These are phyloP conservation scores for Croton setiger DNA, from an alignment of 441 rosid genomes.

Conservation along the genomic window DNA sequence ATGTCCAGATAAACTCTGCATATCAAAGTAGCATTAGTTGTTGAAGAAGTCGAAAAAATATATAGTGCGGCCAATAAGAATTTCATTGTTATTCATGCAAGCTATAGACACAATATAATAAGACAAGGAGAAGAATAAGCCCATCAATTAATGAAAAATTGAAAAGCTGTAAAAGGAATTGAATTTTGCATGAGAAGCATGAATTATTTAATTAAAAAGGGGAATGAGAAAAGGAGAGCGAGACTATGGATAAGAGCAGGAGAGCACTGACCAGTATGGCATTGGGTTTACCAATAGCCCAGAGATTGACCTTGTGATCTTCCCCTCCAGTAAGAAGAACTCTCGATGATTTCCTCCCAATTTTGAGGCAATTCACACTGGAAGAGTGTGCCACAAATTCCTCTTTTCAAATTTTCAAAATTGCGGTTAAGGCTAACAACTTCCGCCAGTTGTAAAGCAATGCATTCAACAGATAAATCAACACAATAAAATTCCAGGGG, in stretches of 20 bases:
- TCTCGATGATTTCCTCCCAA: slow-evolving; percentile 95
- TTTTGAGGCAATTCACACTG: slow-evolving; percentile 91
- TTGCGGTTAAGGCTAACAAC: slow-evolving; percentile 49
- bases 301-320: slow-evolving; percentile 95
- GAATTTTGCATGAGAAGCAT: not conserved
- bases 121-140: not conserved
- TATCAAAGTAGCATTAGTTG: slow-evolving; percentile 3
- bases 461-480: slow-evolving; percentile 23
- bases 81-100: no score
- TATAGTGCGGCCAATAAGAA: not conserved
- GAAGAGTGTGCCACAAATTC: slow-evolving; percentile 99
- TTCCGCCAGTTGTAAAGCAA: slow-evolving; percentile 18
- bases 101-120: not conserved
- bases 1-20: slow-evolving; percentile 94
- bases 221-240: not conserved
- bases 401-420: slow-evolving; percentile 47
- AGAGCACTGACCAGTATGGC: slow-evolving; percentile 73
- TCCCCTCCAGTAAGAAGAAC: slow-evolving; percentile 96
- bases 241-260: slow-evolving; percentile 4
- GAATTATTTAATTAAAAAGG: not conserved
- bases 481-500: not conserved
- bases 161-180: not conserved
- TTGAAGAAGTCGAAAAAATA: not conserved
- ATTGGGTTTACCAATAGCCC: slow-evolving; percentile 99
- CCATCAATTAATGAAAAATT: not conserved